Conservation (phyloP, 352 stramenopile genomes). For the Globisporangium cylindrosporum region DNA sequence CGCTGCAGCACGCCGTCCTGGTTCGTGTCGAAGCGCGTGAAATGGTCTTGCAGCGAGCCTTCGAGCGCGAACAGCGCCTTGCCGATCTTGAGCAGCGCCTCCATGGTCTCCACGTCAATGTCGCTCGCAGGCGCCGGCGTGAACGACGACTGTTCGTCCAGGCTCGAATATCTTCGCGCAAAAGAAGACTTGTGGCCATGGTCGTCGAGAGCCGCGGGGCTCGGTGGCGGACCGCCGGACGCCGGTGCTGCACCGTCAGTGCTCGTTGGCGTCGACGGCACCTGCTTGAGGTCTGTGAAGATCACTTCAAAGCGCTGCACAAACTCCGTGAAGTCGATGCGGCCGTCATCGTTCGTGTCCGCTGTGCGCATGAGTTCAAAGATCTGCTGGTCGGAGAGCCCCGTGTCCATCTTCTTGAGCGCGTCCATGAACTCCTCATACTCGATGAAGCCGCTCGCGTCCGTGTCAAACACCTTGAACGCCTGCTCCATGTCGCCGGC, state of each 20-base stretch:
- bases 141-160: constrained; percentile 63
- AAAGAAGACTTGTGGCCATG: constrained; percentile 30
- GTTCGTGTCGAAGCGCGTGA: constrained; percentile 83
- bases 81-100: constrained; percentile 71
- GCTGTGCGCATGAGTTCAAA: constrained; percentile 93
- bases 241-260: constrained; percentile 10
- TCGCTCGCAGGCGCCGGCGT: constrained; percentile 49
- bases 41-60: constrained; percentile 80
- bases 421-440: constrained; percentile 92
- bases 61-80: constrained; percentile 71
- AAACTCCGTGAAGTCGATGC: constrained; percentile 92
- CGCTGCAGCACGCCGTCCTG: constrained; percentile 77
- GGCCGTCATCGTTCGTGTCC: constrained; percentile 90
- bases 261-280: constrained; percentile 23
- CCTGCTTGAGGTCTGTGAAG: constrained; percentile 73
- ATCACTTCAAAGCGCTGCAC: constrained; percentile 90
- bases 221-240: constrained; percentile 13
- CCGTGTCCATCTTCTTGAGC: constrained; percentile 91
- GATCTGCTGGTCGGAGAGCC: constrained; percentile 89
- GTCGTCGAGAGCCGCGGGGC: constrained; percentile 23
- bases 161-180: constrained; percentile 50
- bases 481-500: constrained; percentile 85
- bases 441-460: constrained; percentile 89
- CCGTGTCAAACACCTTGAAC: constrained; percentile 90
- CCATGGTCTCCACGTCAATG: constrained; percentile 82